Percentiles rank a stretch among this genome's conserved stretches.
Conservation (phyloP, 768 basidiomycete species). For the Epithele typhae region DNA sequence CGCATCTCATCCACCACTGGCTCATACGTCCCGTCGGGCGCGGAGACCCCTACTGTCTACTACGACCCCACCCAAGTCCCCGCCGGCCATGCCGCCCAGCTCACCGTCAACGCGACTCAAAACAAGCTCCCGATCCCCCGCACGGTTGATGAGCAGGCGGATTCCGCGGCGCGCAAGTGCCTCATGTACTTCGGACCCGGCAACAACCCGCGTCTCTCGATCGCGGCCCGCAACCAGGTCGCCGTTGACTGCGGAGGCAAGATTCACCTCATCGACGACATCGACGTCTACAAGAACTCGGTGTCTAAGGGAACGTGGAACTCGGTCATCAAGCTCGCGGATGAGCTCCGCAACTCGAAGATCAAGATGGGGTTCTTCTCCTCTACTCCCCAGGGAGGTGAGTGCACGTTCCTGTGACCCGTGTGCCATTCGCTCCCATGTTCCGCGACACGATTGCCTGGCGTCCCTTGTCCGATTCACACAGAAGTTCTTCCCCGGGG, state of each 20-base stretch:
- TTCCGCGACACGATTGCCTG: too few relatives aligned
- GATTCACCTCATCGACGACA: conserved; percentile 80
- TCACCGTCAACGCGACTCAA: conserved; percentile 41
- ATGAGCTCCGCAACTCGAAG: conserved; percentile 82
- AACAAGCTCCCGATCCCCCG: conserved; percentile 68
- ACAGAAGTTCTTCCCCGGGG: conserved; percentile 11
- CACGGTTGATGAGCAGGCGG: conserved; percentile 80
- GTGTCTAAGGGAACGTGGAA: conserved; percentile 77
- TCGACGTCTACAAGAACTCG: conserved; percentile 71
- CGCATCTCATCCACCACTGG: conserved; percentile 77
- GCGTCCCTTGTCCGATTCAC: not conserved
- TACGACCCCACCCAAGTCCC: conserved; percentile 54
- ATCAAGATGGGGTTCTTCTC: conserved; percentile 92
- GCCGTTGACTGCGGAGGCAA: conserved; percentile 83
- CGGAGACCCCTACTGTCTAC: conserved; percentile 71
- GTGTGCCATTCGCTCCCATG: too few relatives aligned
- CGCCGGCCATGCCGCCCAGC: conserved; percentile 27
- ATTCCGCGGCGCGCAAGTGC: conserved; percentile 82
- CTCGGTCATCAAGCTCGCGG: conserved; percentile 74
- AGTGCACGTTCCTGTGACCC: conserved; percentile 18
- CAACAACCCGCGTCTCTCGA: conserved; percentile 80
- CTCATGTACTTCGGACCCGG: conserved; percentile 79
- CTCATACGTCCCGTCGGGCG: conserved; percentile 71
- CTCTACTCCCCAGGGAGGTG: conserved; percentile 92
- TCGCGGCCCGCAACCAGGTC: conserved; percentile 83